Base-by-base conservation (phyloP, 495 filamentous ascomycete genomes). In the Cairneyella variabilis region DNA sequence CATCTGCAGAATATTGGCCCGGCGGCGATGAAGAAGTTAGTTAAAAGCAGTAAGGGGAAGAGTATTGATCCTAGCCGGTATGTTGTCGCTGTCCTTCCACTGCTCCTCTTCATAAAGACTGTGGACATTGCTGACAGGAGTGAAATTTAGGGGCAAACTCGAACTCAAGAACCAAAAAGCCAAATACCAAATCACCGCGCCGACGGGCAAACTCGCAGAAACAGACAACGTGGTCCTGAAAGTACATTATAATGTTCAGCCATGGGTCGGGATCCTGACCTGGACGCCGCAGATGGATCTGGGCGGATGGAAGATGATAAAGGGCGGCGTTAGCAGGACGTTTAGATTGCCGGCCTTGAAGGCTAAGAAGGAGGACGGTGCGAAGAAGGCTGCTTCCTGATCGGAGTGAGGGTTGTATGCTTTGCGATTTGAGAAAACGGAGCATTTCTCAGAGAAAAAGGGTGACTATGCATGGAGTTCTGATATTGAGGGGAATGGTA, bases 241-340 rank as follows among this genome's bases (percentile, higher is more conserved):
- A 48, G 76, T 97, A 36, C 83, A 89, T 51, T 98, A 91, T 84
- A 97, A 96, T 76, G 88, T 97, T 54, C 93, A 98, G 79, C 93
- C 93, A 28, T 97, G 91, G 90, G 90, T 97, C 18, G 93, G 93
- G 18, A 72, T 85, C 20, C 68, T 97, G 71, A 83, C 83, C 23
- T 97, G 91, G 92, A 81, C 81, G 66, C 73, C 70, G 62, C 76
- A 66, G 64, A 53, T 65, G 65, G 76, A 84, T 63, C 59, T 76
- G 63, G 79, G 89, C 55, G 52, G 71, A 41, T 83, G 89, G 90
- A 68, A 81, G 66, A 66, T 74, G 60, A 59, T 89, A 45, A 69
- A 68, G 57, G 77, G 78, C 17, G 86, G 85, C 21, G 60, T 71
- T 56, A 90, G 83, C 66, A 77, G 80, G 66, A 66, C 64, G 34